Evolutionary conservation across 352 stramenopile genomes (phyloP).

Genomic region (Pythium insidiosum): DNA sequence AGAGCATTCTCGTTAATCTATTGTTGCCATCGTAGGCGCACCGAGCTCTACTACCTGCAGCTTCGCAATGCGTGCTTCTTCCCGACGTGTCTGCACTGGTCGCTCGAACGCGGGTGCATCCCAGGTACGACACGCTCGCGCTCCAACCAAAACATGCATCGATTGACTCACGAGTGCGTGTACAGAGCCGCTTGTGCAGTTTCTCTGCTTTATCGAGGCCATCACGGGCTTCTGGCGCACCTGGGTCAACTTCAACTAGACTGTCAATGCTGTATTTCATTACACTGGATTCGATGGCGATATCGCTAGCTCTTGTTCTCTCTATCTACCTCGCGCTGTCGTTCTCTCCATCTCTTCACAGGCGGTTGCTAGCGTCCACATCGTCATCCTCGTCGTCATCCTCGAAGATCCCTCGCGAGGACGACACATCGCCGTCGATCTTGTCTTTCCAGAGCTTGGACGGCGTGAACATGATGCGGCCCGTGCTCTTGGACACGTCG

Average conservation of each 20-base stretch:
- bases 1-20: too few relatives aligned
- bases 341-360: not conserved
- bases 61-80: slow-evolving; percentile 79
- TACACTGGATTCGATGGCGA: too few relatives aligned
- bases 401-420: slow-evolving; percentile 6
- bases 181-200: slow-evolving; percentile 56
- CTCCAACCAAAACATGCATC: too few relatives aligned
- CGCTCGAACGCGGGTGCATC: slow-evolving; percentile 53
- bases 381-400: slow-evolving; percentile 10
- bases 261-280: not conserved
- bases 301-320: slow-evolving; percentile 1
- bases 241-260: slow-evolving; percentile 41
- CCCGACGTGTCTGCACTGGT: slow-evolving; percentile 79
- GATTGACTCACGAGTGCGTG: too few relatives aligned
- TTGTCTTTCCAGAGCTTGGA: slow-evolving; percentile 24
- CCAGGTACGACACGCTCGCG: too few relatives aligned
- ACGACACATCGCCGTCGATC: slow-evolving; percentile 33
- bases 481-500: slow-evolving; percentile 30
- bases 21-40: slow-evolving; percentile 22
- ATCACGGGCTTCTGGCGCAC: slow-evolving; percentile 62
- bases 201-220: slow-evolving; percentile 65
- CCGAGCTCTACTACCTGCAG: slow-evolving; percentile 72
- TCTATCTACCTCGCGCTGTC: slow-evolving; percentile 7
- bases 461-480: slow-evolving; percentile 41
- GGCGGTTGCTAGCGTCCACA: too few relatives aligned